phyloP scores from a whole-genome alignment of 106 monocot species.

The Ottelia alismoides region DNA sequence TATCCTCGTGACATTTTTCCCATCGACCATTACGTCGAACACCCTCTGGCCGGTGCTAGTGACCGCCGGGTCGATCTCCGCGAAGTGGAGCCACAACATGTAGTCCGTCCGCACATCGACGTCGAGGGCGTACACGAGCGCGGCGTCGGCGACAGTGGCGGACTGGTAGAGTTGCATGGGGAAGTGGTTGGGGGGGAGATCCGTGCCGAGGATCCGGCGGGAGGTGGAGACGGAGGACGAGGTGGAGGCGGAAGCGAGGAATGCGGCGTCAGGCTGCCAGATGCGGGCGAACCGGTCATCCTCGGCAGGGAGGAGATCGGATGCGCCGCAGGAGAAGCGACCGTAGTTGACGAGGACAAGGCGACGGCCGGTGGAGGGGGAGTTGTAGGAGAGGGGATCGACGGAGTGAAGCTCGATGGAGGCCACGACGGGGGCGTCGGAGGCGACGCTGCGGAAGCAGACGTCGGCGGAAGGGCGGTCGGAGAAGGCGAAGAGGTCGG shows the following conservation, averaged over 20 bases:
- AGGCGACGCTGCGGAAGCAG: slow-evolving; percentile 52
- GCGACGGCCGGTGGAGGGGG: background rate
- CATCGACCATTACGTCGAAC: slow-evolving; percentile 46
- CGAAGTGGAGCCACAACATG: slow-evolving; percentile 19
- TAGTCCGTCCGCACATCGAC: slow-evolving; percentile 16
- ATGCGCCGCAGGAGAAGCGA: slow-evolving; percentile 6
- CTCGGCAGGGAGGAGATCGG: slow-evolving; percentile 2
- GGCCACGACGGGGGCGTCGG: slow-evolving; percentile 6
- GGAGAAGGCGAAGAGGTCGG: slow-evolving; percentile 47
- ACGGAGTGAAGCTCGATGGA: slow-evolving; percentile 13
- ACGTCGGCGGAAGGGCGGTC: slow-evolving; percentile 54
- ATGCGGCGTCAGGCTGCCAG: slow-evolving; percentile 10
- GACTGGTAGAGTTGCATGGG: slow-evolving; percentile 10
- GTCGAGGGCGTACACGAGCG: slow-evolving; percentile 5
- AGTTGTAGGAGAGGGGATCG: slow-evolving; percentile 3
- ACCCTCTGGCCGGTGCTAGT: slow-evolving; percentile 35
- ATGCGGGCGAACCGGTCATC: slow-evolving; percentile 10
- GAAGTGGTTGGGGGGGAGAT: slow-evolving; percentile 7
- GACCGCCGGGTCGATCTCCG: slow-evolving; percentile 12
- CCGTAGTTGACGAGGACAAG: slow-evolving; percentile 16
- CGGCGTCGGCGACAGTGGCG: background rate
- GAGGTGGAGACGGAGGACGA: too few relatives aligned
- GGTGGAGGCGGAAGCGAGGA: background rate
- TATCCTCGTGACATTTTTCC: slow-evolving; percentile 37
- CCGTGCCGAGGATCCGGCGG: background rate